Evolutionary conservation across 2,329 filamentous ascomycete genomes (phyloP), one percentile per base, ranked within the genome.

Genomic region (Verruconis gallopava): DNA sequence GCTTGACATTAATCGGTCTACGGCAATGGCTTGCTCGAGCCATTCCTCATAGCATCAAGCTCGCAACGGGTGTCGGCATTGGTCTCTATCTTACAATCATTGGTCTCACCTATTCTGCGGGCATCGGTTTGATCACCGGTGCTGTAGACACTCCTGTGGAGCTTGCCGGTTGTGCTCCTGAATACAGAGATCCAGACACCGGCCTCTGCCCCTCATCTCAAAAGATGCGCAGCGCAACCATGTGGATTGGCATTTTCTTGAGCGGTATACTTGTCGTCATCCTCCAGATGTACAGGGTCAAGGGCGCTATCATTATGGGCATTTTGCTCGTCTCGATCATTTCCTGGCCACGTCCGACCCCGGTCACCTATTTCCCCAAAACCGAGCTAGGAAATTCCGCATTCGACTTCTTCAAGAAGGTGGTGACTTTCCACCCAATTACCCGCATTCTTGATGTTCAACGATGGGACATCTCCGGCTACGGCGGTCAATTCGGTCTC

Each of bases 171-270:
- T 93, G 85, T 51, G 53, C 67, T 0, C 68, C 78, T 9, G 21
- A 45, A 15, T 36, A 36, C 13, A 14, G 21, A 2, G 43, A 44
- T 32, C 40, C 18, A n/a, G 40, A 50, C 43, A 63, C 58, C n/a
- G 77, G 79, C 6, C 52, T 74, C 4, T 91, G 84, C 56, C 72
- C 73, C 0, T 63, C 66, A 38, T 65, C 66, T 15, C 66, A 73
- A 42, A 86, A 86, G 69, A 89, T 93, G 84, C 76, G 83, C 46
- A 84, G 73, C 53, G 82, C 85, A 1, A 76, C 79, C 18, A 75
- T 93, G 73, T 93, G 85, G 85, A 71, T 93, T 40, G 85, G 85
- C 28, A 86, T 93, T 51, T 91, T 93, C 67, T 83, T 81, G 50
- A 84, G 85, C 34, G 84, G 85, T 46, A 71, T 93, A 48, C 63